These are phyloP conservation scores for Proliferodiscus dingleyae DNA, from an alignment of 2,329 filamentous ascomycete genomes.

Conservation along the genomic window DNA sequence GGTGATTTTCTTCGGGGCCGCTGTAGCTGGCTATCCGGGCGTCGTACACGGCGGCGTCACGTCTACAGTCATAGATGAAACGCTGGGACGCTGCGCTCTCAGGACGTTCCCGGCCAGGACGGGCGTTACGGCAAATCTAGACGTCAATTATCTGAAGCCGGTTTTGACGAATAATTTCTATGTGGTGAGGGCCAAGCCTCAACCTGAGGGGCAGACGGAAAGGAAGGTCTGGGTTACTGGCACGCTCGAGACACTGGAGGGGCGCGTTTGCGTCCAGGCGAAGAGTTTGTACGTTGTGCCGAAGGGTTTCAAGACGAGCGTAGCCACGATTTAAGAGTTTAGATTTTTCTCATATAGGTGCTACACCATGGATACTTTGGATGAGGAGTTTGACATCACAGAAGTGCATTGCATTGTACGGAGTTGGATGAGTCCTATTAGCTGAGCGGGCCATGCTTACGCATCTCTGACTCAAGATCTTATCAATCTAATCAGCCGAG, in stretches of 20 bases:
- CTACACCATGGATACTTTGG: too few species aligned
- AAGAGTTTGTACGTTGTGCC: conserved; percentile 56
- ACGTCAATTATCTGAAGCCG: conserved; percentile 58
- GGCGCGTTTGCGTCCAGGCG: conserved; percentile 53
- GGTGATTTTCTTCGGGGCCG: conserved; percentile 65
- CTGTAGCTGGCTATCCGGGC: conserved; percentile 63
- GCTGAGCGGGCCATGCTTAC: background rate
- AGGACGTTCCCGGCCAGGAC: conserved; percentile 42
- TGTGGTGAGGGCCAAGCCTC: conserved; percentile 48
- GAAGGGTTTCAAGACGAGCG: conserved; percentile 32
- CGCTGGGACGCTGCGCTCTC: conserved; percentile 58
- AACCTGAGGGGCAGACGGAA: conserved; percentile 34
- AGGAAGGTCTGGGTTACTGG: conserved; percentile 52
- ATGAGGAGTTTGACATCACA: background rate
- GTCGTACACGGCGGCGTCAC: conserved; percentile 67
- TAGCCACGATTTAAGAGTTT: conserved; percentile 10
- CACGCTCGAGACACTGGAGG: conserved; percentile 50
- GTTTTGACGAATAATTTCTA: conserved; percentile 59
- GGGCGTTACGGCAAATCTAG: conserved; percentile 52
- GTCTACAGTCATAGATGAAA: conserved; percentile 66
- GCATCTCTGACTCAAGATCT: background rate
- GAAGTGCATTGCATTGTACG: background rate
- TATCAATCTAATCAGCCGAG: background rate
- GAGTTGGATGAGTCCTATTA: background rate
- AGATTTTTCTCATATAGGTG: too few species aligned